A percentile compares a stretch with the other conserved stretches of the same genome.
Evolutionary conservation across 805 yeast species (phyloP).

Genomic region (Sugiyamaella qingdaonensis): DNA sequence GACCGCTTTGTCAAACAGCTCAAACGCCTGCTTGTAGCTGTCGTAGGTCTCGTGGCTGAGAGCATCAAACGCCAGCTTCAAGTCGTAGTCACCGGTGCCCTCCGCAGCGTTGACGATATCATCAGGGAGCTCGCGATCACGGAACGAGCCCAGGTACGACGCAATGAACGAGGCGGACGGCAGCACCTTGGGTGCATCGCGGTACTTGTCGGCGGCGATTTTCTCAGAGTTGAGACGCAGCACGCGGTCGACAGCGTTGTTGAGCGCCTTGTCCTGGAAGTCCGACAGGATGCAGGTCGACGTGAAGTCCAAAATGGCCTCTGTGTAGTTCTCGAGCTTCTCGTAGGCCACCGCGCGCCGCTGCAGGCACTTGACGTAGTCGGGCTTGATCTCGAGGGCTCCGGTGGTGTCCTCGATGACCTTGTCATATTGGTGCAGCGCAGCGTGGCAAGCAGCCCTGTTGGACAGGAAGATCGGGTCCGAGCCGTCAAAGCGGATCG

Average conservation of each 20-base stretch:
- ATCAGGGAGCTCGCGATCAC: slow-evolving; percentile 45
- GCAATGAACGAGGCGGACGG: slow-evolving; percentile 74
- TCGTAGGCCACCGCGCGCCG: slow-evolving; percentile 95
- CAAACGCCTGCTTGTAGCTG: slow-evolving; percentile 60
- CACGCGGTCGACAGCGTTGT: slow-evolving; percentile 80
- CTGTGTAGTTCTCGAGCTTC: slow-evolving; percentile 67
- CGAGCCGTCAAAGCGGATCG: slow-evolving; percentile 58
- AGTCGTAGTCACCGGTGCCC: slow-evolving; percentile 59
- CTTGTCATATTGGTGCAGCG: slow-evolving; percentile 71
- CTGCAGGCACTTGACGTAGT: slow-evolving; percentile 82
- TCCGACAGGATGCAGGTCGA: slow-evolving; percentile 84
- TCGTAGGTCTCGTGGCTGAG: slow-evolving; percentile 46
- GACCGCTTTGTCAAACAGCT: slow-evolving; percentile 36
- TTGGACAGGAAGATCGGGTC: slow-evolving; percentile 93
- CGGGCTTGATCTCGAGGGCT: slow-evolving; percentile 83
- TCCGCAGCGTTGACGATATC: slow-evolving; percentile 48
- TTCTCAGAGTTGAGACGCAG: slow-evolving; percentile 74
- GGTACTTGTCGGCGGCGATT: slow-evolving; percentile 53
- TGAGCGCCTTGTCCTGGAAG: slow-evolving; percentile 70
- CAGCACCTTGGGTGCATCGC: slow-evolving; percentile 49
- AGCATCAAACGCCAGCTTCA: slow-evolving; percentile 61
- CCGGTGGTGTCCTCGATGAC: slow-evolving; percentile 83
- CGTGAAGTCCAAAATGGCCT: slow-evolving; percentile 88
- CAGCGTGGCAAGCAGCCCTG: slow-evolving; percentile 93
- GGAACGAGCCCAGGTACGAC: slow-evolving; percentile 86